These are phyloP conservation scores for Mycena latifolia DNA, from an alignment of 768 basidiomycete species.

Conservation along the genomic window DNA sequence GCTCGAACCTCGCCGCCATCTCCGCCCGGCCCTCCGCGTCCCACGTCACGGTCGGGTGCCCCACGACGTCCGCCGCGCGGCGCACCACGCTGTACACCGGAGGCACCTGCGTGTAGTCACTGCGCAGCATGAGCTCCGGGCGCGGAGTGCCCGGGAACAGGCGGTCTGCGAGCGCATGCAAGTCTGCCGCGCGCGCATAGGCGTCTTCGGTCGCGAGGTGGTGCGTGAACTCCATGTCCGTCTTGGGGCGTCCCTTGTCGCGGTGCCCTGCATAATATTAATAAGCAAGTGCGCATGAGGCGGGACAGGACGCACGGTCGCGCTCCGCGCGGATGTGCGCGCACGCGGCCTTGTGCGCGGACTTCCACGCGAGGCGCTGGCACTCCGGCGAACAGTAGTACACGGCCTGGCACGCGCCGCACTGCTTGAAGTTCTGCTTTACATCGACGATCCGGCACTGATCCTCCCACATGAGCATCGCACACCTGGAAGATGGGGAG, in stretches of 20 bases:
- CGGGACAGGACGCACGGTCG: slow-evolving; percentile 38
- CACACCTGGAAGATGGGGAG: too few relatives aligned
- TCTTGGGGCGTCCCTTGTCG: slow-evolving; percentile 44
- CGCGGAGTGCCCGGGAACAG: slow-evolving; percentile 40
- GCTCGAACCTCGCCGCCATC: slow-evolving; percentile 46
- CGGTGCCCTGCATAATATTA: slow-evolving; percentile 43
- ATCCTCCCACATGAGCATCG: not conserved
- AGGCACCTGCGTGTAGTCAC: too few relatives aligned
- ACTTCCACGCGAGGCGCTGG: slow-evolving; percentile 50
- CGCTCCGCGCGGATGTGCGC: slow-evolving; percentile 49
- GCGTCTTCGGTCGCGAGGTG: slow-evolving; percentile 46
- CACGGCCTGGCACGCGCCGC: slow-evolving; percentile 45
- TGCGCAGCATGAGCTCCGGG: too few relatives aligned
- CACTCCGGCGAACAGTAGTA: slow-evolving; percentile 55
- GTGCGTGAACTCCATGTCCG: slow-evolving; percentile 48
- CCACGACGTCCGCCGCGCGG: too few relatives aligned
- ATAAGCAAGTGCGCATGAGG: not conserved
- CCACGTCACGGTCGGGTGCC: too few relatives aligned
- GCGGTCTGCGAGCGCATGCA: slow-evolving; percentile 40
- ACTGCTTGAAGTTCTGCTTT: slow-evolving; percentile 48
- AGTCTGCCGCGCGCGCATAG: slow-evolving; percentile 38
- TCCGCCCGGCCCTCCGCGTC: slow-evolving; percentile 35
- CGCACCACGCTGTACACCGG: too few relatives aligned
- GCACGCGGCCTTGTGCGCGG: slow-evolving; percentile 48
- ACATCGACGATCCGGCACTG: slow-evolving; percentile 50